Conservation (phyloP, 129 eudicot genomes). For the Deinandra increscens region DNA sequence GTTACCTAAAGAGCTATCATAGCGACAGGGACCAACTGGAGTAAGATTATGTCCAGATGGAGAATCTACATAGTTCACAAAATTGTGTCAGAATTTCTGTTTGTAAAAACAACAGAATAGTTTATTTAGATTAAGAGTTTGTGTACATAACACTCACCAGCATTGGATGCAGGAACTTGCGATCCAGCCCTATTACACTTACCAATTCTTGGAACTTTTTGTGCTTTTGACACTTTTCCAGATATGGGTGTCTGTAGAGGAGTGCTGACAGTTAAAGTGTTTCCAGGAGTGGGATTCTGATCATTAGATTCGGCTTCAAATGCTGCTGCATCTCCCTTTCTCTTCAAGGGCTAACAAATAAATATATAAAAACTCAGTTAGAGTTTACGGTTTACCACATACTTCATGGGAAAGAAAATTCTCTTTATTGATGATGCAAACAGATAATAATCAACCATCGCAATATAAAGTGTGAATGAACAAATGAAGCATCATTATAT, state of each 20-base stretch:
- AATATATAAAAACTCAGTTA: not conserved
- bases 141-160: conserved; percentile 46
- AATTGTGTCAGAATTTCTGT: not conserved
- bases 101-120: conserved; percentile 1
- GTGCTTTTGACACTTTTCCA: conserved; percentile 54
- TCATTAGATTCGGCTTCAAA: conserved; percentile 49
- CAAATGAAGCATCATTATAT: conserved; percentile 7
- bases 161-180: conserved; percentile 56
- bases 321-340: conserved; percentile 58
- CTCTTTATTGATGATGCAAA: not conserved
- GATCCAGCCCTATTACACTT: conserved; percentile 62
- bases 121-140: not conserved
- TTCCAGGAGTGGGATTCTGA: conserved; percentile 51
- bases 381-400: conserved; percentile 1
- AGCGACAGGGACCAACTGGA: conserved; percentile 92
- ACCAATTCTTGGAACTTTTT: conserved; percentile 56
- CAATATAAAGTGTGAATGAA: not conserved
- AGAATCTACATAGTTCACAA: conserved; percentile 60
- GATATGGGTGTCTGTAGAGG: conserved; percentile 65
- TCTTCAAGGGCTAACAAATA: conserved; percentile 53
- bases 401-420: not conserved
- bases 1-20: conserved; percentile 95
- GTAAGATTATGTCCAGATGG: conserved; percentile 83
- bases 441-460: conserved; percentile 12
- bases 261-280: conserved; percentile 39